These are phyloP conservation scores for Penicillium manginii DNA, from an alignment of 495 filamentous ascomycete genomes.

Conservation along the genomic window DNA sequence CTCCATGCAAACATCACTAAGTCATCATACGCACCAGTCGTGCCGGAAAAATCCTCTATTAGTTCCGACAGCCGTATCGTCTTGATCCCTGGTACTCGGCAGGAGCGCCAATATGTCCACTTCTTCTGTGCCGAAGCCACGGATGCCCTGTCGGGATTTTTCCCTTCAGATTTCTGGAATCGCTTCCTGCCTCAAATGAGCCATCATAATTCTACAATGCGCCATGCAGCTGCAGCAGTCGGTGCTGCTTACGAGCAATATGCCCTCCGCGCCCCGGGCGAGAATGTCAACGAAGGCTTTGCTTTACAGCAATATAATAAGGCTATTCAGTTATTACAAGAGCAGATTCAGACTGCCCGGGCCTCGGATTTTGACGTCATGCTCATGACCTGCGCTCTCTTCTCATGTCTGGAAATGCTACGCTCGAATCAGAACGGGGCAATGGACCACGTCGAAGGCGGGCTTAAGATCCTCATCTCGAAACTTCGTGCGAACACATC, in stretches of 20 bases:
- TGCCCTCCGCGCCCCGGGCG: conserved; percentile 5
- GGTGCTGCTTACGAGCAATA: conserved; percentile 61
- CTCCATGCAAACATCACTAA: conserved; percentile 9
- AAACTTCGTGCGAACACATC: neutral
- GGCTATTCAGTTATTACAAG: conserved; percentile 49
- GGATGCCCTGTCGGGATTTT: conserved; percentile 57
- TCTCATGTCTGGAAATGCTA: conserved; percentile 36
- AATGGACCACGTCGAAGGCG: conserved; percentile 26
- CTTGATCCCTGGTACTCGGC: conserved; percentile 24
- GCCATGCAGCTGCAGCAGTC: conserved; percentile 67
- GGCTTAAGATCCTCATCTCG: conserved; percentile 19
- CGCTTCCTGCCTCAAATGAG: conserved; percentile 57
- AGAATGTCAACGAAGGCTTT: conserved; percentile 24
- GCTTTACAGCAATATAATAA: conserved; percentile 59
- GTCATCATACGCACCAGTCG: neutral
- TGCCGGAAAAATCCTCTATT: neutral
- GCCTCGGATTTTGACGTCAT: conserved; percentile 15
- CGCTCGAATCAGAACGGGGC: conserved; percentile 23
- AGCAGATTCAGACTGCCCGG: conserved; percentile 12
- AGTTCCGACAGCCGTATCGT: conserved; percentile 13
- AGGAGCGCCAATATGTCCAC: conserved; percentile 29
- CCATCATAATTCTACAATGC: conserved; percentile 59
- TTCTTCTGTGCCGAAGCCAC: conserved; percentile 26
- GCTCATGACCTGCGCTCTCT: conserved; percentile 33
- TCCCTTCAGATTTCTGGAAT: conserved; percentile 63